Base-by-base conservation (phyloP, 2,329 filamentous ascomycete species). In the Colletotrichum sp. region DNA sequence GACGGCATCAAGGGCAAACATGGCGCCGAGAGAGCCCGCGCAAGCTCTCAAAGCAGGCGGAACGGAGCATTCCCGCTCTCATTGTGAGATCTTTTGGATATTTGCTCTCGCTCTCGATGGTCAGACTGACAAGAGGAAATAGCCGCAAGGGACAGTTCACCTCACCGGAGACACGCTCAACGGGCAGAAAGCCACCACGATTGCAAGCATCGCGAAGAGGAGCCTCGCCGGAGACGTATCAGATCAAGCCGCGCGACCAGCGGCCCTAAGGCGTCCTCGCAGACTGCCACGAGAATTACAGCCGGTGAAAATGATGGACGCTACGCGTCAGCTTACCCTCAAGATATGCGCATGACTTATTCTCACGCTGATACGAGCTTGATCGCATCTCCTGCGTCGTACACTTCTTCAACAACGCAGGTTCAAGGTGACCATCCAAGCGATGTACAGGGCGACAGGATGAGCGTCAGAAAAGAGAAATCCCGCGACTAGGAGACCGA, bases 181-280 rank as follows among this genome's bases (percentile, higher is more conserved):
- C 57, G 15, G 15, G 28, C 13, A 6, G 62, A 64, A 21, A 32
- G 12, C 13, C 18, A 26, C n/a, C 26, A 36, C 26, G 59, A 65
- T 18, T 18, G 34, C 64, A 67, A 65, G 15, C n/a, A 16, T 52
- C 34, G 44, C n/a, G 59, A 39, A 26, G 69, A 55, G n/a, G 55
- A 39, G 39, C 74, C 74, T 74, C 71, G 70, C 24, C 64, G 74
- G 32, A 65, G 74, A 52, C 74, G 74, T 12, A 74, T 76, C 36
- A 69, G 59, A 64, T 76, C 74, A 13, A 76, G 74, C 36, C 74
- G 74, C 24, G 71, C 70, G 6, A 64, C 71, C 16, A 26, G 57
- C 15, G 55, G 74, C 39, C 32, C 60, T 10, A 69, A 74, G n/a
- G 36, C 44, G 18, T 12, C 15, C 12, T 55, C 59, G 10, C 70